Base-by-base conservation (phyloP, 2,329 filamentous ascomycete species). In the Parascedosporium putredinis region DNA sequence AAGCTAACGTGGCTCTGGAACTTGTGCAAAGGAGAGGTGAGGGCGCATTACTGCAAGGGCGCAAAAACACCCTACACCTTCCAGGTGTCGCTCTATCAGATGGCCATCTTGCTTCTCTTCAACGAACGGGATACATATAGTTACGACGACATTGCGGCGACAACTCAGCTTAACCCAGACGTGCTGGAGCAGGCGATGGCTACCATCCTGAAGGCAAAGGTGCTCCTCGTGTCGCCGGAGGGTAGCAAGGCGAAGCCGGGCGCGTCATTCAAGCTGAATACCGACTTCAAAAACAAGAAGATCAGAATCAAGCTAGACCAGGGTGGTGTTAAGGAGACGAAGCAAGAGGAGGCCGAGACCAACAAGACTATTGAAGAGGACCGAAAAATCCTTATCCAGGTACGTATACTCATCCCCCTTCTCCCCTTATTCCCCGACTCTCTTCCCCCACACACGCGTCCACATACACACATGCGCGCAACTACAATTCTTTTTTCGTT, bases 291-390 rank as follows among this genome's bases (percentile, higher is more conserved):
- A 78, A 89, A 83, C 72, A 98, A 98, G 78, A 98, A 97, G 75
- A 83, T 96, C 58, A 89, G 95, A 62, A 84, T 97, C 59, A 98
- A 98, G 62, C 74, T 98, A 49, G 98, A 98, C 67, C 84, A 97
- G 50, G 85, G 83, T 51, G 90, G 95, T 69, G 91, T 95, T 71
- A 86, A 89, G 29, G 94, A 98, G 69, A 84, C 91, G 62, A 97
- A 96, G 76, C 87, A 93, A 55, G 93, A 98, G 67, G 86, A 89
- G 56, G 90, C 88, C 54, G 93, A 98, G 64, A 98, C 93, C 5
- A 95, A 97, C 74, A 98, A 98, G 80, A 97, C 89, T 3, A 96
- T 98, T 58, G 93, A 98, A 71, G 93, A 98, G 68, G 93, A 98
- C 66, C 81, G 93, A 54, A 97, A 97, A 70, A 75, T 98, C 53